These are phyloP conservation scores for Microstegium vimineum DNA, from an alignment of 176 grass and related monocot genomes.

Conservation along the genomic window DNA sequence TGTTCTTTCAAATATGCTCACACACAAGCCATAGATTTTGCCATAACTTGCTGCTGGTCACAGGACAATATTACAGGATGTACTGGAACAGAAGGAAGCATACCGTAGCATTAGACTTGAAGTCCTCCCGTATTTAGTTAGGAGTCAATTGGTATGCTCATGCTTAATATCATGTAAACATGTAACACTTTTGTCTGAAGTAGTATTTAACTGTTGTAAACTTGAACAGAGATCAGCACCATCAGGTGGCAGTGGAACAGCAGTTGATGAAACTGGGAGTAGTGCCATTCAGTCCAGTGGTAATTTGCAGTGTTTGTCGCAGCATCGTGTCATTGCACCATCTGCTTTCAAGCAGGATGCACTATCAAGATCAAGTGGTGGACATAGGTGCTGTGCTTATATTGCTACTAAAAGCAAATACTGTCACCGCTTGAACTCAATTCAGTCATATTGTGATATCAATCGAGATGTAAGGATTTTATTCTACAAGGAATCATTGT, in stretches of 20 bases:
- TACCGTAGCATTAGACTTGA: conserved; percentile 86
- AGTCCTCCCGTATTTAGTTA: conserved; percentile 87
- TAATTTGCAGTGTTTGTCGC: conserved; percentile 77
- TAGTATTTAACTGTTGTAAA: conserved; percentile 24
- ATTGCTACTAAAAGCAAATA: conserved; percentile 89
- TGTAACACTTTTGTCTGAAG: conserved; percentile 1
- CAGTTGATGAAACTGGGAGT: conserved; percentile 47
- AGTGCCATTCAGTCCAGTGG: conserved; percentile 40
- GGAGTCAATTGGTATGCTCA: conserved; percentile 79
- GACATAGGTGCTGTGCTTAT: conserved; percentile 86
- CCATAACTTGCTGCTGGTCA: conserved; percentile 19
- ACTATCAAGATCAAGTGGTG: conserved; percentile 28
- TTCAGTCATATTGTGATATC: conserved; percentile 95
- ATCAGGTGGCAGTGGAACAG: conserved; percentile 39
- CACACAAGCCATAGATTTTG: background rate
- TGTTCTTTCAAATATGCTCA: background rate
- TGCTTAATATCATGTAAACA: background rate
- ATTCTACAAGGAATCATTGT: background rate
- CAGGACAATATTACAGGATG: conserved; percentile 77
- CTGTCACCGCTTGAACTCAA: conserved; percentile 80
- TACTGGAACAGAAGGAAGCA: conserved; percentile 76
- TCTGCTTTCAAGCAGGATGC: conserved; percentile 58
- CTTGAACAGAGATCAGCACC: conserved; percentile 68
- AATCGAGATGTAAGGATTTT: conserved; percentile 84
- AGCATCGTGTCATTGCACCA: conserved; percentile 65